A percentile compares a stretch with the other conserved stretches of the same genome.
Evolutionary conservation across 371 early-diverging fungal species (phyloP).

Genomic region (Entomophthora muscae): DNA sequence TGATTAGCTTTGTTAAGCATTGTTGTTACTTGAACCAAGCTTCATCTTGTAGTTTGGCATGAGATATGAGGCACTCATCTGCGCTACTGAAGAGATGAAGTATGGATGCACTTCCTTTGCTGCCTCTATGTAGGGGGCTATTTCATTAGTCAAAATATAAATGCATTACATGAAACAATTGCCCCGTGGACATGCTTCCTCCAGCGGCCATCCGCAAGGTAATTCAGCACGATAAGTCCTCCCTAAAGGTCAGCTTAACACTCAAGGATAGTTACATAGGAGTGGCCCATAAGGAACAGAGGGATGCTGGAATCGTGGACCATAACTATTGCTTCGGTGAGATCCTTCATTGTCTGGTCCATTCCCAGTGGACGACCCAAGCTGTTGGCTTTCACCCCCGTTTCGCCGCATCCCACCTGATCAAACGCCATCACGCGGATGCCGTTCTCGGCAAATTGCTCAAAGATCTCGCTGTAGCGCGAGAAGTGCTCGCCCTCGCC

Average conservation of each 20-base stretch:
- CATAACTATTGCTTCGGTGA: constrained; percentile 27
- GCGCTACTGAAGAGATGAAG: no score
- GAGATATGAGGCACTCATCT: no score
- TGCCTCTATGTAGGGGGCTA: no score
- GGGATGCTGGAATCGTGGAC: constrained; percentile 22
- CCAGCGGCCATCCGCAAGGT: constrained; percentile 19
- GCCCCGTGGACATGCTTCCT: constrained; percentile 22
- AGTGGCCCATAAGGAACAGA: constrained; percentile 40
- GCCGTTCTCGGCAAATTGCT: constrained; percentile 26
- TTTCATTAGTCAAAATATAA: no score
- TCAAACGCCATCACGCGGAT: constrained; percentile 36
- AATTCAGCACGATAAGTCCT: constrained; percentile 31
- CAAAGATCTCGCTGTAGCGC: constrained; percentile 33
- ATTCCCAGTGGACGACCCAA: constrained; percentile 34
- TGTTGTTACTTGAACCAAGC: no score
- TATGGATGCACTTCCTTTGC: no score
- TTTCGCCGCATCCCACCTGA: constrained; percentile 44
- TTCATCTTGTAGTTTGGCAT: no score
- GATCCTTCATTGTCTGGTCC: constrained; percentile 21
- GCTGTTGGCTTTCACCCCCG: constrained; percentile 25
- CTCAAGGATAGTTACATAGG: constrained; percentile 25
- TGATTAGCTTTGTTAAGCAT: no score
- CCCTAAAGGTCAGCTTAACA: no score
- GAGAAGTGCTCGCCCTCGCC: constrained; percentile 44
- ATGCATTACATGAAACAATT: constrained; percentile 25